These are phyloP conservation scores for Microdochium bolleyi DNA, from an alignment of 2,329 filamentous ascomycete genomes.

Conservation along the genomic window DNA sequence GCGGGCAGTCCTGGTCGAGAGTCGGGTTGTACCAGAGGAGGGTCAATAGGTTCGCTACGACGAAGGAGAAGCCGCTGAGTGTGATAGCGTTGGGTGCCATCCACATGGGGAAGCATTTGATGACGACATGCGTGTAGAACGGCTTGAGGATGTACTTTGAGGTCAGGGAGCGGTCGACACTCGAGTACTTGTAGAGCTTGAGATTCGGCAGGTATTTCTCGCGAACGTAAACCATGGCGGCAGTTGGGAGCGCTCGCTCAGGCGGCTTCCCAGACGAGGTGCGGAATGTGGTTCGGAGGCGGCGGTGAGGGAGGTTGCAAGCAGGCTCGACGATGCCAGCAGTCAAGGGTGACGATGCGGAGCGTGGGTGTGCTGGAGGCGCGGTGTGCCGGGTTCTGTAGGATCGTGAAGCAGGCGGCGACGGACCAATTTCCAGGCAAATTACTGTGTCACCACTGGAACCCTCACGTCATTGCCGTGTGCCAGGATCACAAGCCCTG, in stretches of 20 bases:
- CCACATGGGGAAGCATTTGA: conserved; percentile 87
- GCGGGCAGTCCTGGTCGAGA: conserved; percentile 84
- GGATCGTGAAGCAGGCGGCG: background rate
- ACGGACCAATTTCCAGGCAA: no score
- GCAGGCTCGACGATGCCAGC: no score
- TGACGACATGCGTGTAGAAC: conserved; percentile 92
- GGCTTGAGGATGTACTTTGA: conserved; percentile 95
- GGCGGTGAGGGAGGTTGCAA: no score
- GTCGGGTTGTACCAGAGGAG: conserved; percentile 94
- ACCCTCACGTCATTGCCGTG: no score
- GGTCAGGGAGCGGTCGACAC: conserved; percentile 80
- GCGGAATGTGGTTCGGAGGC: no score
- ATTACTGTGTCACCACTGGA: no score
- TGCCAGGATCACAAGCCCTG: no score
- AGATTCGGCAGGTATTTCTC: conserved; percentile 83
- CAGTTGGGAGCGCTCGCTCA: background rate
- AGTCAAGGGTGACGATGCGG: no score
- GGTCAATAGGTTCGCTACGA: conserved; percentile 82
- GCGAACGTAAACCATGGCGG: conserved; percentile 84
- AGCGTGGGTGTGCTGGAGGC: no score
- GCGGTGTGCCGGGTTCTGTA: no score
- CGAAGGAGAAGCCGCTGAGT: conserved; percentile 80
- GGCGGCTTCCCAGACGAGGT: background rate
- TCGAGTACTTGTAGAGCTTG: conserved; percentile 91
- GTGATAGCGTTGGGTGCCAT: conserved; percentile 93